Evolutionary conservation across 2,329 filamentous ascomycete species (phyloP), one percentile per base, ranked within the genome.

Genomic region (Phaeomoniella chlamydospora): DNA sequence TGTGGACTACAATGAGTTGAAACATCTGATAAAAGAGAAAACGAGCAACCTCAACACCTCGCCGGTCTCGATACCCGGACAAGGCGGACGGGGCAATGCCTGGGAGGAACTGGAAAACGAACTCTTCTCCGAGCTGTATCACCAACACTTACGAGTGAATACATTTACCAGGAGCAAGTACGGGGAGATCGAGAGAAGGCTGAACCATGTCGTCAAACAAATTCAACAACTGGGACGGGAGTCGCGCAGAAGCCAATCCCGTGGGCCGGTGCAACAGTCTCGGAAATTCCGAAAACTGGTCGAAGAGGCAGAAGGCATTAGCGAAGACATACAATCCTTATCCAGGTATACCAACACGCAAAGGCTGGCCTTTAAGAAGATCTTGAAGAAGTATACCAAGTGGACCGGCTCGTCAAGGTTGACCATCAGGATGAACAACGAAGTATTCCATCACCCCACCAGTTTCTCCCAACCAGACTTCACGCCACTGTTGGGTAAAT

Each of bases 1-100:
- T 57, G 75, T 92, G 57, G 84, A 90, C 56, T 92, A 92, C 65
- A 84, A 88, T 55, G 80, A 81, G 34, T 70, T 92, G 43, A 92
- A 92, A 58, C 71, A 82, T 54, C 69, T 83, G 49, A 88, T 92
- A 64, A 90, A 88, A 56, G 71, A 71, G 41, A 73, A 85, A 52
- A 92, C 84, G 2, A 79, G 77, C 10, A 72, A 70, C 31, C 74
- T 78, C 55, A 74, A 80, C 48, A 65, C 65, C 17, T 67, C 65
- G 45, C 78, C 80, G 32, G 74, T 86, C 38, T 68, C 77, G 14
- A 87, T 90, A 37, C 83, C 83, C 1, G 81, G 81, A 12, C 74
- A 80, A 37, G 57, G 56, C 41, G 55, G 59, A 39, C 66, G 66
- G 45, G 74, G 79, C 51, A 56, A 63, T 5, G 57, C 65, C 1